Percentiles rank a stretch among this genome's conserved stretches.
phyloP scores from a whole-genome alignment of 805 yeast species.

The Cyberlindnera petersonii region DNA sequence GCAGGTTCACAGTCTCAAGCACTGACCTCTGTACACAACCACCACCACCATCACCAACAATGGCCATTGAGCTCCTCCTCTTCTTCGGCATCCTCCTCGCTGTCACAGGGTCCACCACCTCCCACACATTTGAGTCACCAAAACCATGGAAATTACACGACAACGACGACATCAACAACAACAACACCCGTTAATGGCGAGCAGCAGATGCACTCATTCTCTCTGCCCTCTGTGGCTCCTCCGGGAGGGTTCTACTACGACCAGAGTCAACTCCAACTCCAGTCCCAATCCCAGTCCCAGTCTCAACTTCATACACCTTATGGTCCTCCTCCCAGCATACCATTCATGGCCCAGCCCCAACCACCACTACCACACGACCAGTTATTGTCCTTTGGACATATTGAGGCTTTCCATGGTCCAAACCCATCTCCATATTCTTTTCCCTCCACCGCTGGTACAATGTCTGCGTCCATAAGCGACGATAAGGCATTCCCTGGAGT shows the following conservation, averaged over 20 bases:
- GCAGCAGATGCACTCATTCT: constrained; percentile 1
- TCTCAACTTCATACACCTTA: not conserved
- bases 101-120: constrained; percentile 6
- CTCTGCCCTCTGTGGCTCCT: constrained; percentile 3
- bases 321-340: too few species aligned
- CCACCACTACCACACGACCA: not conserved
- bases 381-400: not conserved
- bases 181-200: not conserved
- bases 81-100: constrained; percentile 2
- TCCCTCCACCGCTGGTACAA: not conserved
- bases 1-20: too few species aligned
- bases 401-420: too few species aligned
- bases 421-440: not conserved
- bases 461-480: constrained; percentile 4
- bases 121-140: constrained; percentile 1
- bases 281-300: not conserved
- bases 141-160: too few species aligned
- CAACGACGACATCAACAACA: constrained; percentile 7
- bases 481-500: constrained; percentile 26
- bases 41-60: not conserved
- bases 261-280: constrained; percentile 8
- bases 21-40: too few species aligned
- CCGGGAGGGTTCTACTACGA: constrained; percentile 8
- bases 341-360: constrained; percentile 1
- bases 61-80: constrained; percentile 10